Evolutionary conservation across 306 rosid genomes (phyloP), one percentile per base, ranked within the genome.

Genomic region (Acacia crassicarpa): DNA sequence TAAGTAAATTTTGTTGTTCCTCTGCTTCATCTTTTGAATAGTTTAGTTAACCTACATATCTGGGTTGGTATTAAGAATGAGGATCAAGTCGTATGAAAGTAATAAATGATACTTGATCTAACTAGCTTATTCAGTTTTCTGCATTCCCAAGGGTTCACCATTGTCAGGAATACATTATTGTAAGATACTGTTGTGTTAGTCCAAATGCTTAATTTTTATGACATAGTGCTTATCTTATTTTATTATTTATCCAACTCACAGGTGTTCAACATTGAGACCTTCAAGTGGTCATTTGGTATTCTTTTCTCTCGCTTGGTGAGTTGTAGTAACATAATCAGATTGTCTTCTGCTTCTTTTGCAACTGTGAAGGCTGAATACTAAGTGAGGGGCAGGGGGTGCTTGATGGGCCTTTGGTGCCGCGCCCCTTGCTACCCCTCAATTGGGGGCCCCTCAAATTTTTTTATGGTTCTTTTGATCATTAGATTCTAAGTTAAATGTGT

Each of bases 251-350:
- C 49, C 84, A 41, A 73, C 85, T 88, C 86, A 79, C 91, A 95
- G 99, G 92, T 95, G 78, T 95, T 91, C 89, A 93, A 95, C 85
- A 80, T 95, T 12, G 97, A 90, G 80, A 89, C 94, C 83, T 95
- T 93, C 93, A 95, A 88, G 82, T 95, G 99, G 99, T 95, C 99
- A 45, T 95, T 95, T 69, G 99, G 99, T 22, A 95, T 95, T 84
- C 95, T 95, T 80, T 93, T 95, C 92, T 95, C 98, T 2, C 99
- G 98, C 70, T 82, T 95, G 99, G 99, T 95, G 87, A 89, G 99
- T 84, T 45, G 67, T 76, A 41, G 41, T 46, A 75, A 70, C 56
- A 70, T 75, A 56, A 44, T 46, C 74, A 35, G 69, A 51, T 46
- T 35, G 56, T 80, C 53, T 25, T 58, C 53, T 80, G 27, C 78